Evolutionary conservation across 192 early-diverging fungal species (phyloP).

Genomic region (Coemansia reversa): DNA sequence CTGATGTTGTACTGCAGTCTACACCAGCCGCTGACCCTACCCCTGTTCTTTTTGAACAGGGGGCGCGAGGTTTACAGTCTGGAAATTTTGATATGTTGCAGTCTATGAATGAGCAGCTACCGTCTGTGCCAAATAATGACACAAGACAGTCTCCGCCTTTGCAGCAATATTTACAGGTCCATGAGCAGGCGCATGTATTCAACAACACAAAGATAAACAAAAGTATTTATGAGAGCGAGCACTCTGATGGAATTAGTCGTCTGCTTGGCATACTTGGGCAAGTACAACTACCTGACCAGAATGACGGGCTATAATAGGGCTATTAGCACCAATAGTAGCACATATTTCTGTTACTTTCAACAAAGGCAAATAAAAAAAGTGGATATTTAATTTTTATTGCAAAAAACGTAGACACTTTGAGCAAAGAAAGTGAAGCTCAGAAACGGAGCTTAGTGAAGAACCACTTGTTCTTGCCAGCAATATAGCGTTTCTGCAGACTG

Average conservation of each 20-base stretch:
- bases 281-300: conserved; percentile 18
- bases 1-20: not conserved
- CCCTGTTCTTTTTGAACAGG: not conserved
- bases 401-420: not conserved
- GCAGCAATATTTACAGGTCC: not conserved
- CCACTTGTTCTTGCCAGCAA: conserved; percentile 99
- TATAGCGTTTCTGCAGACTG: conserved; percentile 96
- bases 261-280: conserved; percentile 38
- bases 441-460: conserved; percentile 99
- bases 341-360: too few relatives aligned
- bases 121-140: not conserved
- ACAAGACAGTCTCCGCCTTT: not conserved
- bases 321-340: not conserved
- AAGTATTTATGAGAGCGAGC: conserved; percentile 5
- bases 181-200: not conserved
- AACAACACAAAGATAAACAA: not conserved
- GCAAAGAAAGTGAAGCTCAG: conserved; percentile 52
- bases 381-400: conserved; percentile 11
- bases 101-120: not conserved
- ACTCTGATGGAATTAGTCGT: conserved; percentile 30
- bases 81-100: not conserved
- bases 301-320: not conserved
- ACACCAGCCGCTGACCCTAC: not conserved
- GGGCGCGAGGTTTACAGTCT: not conserved
- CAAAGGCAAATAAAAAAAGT: too few relatives aligned